Evolutionary conservation across 148 eudicot species (phyloP), one percentile per base, ranked within the genome.

Genomic region (Chenopodium quinoa): DNA sequence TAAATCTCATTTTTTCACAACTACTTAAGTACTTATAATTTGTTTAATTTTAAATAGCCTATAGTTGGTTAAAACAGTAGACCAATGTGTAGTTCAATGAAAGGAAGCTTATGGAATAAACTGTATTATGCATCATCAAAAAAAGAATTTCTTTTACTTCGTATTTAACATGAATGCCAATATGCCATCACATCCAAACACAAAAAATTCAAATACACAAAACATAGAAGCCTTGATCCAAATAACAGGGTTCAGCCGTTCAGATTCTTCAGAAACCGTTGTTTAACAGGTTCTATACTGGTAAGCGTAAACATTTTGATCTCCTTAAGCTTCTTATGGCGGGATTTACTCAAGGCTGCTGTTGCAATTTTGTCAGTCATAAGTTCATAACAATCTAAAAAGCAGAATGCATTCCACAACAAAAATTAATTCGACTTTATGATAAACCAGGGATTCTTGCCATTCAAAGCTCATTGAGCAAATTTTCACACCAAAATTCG

Each of bases 401-500:
- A 14, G 62, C 62, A 56, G 62, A 56, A 56, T 56, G 62, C 62
- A 56, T 56, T 56, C 7, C 7, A 56, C 62, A 17, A 0, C 62
- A 73, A 7, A 73, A 10, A 47, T 73, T 23, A 17, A 20, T 50
- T 50, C 66, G 19, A 32, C 40, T 31, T 25, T 52, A 27, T 79
- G 81, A 56, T 34, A 20, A 37, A 12, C 52, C 2, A 60, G 63
- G 37, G 64, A 19, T 65, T 74, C 71, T 65, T 20, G 78, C 70
- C 52, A 44, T 47, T 44, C 44, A 8, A 67, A 62, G 46, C 77
- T 60, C 47, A 4, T 9, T 27, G 77, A 37, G 34, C 25, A 73
- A 79, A 79, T 31, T 52, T 65, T 68, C 64, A 64, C 78, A 74
- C 77, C 75, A 56, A 80, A 63, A 73, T 13, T 40, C 60, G 73